Evolutionary conservation across 2,329 filamentous ascomycete genomes (phyloP).

Genomic region (Tolypocladium album): DNA sequence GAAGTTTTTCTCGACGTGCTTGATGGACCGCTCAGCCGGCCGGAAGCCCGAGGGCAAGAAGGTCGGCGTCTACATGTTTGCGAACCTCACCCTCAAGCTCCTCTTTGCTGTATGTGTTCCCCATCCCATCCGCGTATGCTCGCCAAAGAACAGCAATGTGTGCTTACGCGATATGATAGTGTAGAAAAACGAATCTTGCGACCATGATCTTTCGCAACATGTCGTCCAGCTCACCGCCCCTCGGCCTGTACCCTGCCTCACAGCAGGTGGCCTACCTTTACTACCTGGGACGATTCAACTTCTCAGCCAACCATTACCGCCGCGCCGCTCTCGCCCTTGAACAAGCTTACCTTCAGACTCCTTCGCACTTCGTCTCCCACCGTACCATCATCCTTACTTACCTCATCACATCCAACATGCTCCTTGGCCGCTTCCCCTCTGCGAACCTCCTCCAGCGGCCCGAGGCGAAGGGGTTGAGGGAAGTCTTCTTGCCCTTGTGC

Average conservation of each 20-base stretch:
- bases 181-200: conserved; percentile 70
- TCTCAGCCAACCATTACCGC: conserved; percentile 73
- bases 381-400: conserved; percentile 73
- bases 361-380: conserved; percentile 54
- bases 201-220: conserved; percentile 88
- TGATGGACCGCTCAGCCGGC: conserved; percentile 66
- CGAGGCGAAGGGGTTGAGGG: conserved; percentile 46
- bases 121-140: not conserved
- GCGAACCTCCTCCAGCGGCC: conserved; percentile 53
- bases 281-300: conserved; percentile 84
- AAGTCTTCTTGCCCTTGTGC: conserved; percentile 65
- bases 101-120: conserved; percentile 60
- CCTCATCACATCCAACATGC: conserved; percentile 71
- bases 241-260: conserved; percentile 71
- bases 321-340: conserved; percentile 67
- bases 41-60: conserved; percentile 73
- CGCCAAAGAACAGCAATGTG: not conserved
- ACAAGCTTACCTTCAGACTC: conserved; percentile 65
- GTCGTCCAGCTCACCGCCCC: conserved; percentile 67
- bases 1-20: conserved; percentile 80
- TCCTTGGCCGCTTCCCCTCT: conserved; percentile 76
- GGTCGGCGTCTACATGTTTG: conserved; percentile 80
- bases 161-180: conserved; percentile 30
- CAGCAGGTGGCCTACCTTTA: conserved; percentile 91
- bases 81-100: conserved; percentile 80